A percentile compares a stretch with the other conserved stretches of the same genome.
Conservation (phyloP, 495 filamentous ascomycete species). For the Talaromyces stipitatus region DNA sequence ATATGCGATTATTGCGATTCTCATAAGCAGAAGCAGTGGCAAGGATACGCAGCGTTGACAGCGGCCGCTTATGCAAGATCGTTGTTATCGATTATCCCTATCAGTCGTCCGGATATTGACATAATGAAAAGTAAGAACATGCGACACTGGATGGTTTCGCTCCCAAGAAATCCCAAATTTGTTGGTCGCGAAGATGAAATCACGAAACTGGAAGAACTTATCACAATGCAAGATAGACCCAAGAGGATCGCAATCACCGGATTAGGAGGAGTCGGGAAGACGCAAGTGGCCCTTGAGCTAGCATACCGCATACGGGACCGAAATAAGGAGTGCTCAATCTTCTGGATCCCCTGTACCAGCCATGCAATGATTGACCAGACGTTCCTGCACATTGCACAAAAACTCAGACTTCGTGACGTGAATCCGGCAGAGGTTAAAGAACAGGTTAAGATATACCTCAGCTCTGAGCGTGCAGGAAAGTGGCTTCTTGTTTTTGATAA, state of each 20-base stretch:
- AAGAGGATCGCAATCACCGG: constrained; percentile 28
- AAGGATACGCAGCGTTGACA: too few relatives aligned
- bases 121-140: neutral
- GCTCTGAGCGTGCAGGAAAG: too few relatives aligned
- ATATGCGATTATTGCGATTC: too few relatives aligned
- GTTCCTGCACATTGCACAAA: constrained; percentile 26
- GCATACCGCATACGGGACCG: too few relatives aligned
- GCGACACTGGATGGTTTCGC: neutral
- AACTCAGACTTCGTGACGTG: constrained; percentile 14
- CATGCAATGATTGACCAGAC: constrained; percentile 30
- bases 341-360: too few relatives aligned
- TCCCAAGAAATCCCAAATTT: neutral
- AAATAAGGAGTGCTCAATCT: too few relatives aligned
- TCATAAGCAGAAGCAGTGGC: too few relatives aligned
- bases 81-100: neutral
- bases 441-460: too few relatives aligned
- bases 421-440: constrained; percentile 17
- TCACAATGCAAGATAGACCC: constrained; percentile 8
- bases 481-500: too few relatives aligned
- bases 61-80: too few relatives aligned
- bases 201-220: constrained; percentile 6
- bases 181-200: neutral
- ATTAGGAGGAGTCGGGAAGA: too few relatives aligned
- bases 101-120: neutral
- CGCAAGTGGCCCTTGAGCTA: too few relatives aligned